Evolutionary conservation across 192 early-diverging fungal species (phyloP), one percentile per base, ranked within the genome.

Genomic region (Lobosporangium transversale): DNA sequence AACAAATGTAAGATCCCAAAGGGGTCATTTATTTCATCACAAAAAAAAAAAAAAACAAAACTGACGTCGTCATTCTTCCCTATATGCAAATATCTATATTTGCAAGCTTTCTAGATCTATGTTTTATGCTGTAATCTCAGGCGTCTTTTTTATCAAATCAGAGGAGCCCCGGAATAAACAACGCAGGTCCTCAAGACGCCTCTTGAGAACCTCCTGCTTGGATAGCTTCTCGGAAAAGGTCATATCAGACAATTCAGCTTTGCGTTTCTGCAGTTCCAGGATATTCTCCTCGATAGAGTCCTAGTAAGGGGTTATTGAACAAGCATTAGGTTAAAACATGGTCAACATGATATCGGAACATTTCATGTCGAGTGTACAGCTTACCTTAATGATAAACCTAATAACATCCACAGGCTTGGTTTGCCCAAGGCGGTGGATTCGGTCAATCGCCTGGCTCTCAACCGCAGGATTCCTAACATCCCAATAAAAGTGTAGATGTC

Each of bases 361-460:
- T 44, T 23, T 21, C 1, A 40, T 10, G 37, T 40, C 37, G 14
- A 49, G 29, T 40, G 24, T 51, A 27, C 20, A 27, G 29, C 37
- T 52, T 79, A 80, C 84, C 54, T 84, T 81, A 29, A 90, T 78
- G 60, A 93, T 87, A 60, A 89, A 90, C 32, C 88, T 84, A 17
- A 86, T 80, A 2, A 89, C 85, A n/a, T 85, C 83, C 30, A 92
- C 87, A 0, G 88, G 84, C 18, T 81, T 70, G 26, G 54, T 80
- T 61, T 94, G 93, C 20, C 93, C 93, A 14, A 94, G 79, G 18
- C 93, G 83, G 67, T 94, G 91, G 47, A 94, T 87, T 29, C 93
- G 89, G 73, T 94, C 93, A 32, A 94, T 89, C 0, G 93, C 93
- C 62, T 94, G 93, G 31, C 84, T 80, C 79, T 94, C 91, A 9